Evolutionary conservation across 1,284 basidiomycete genomes (phyloP).

Genomic region (Leccinum pallidistipes): DNA sequence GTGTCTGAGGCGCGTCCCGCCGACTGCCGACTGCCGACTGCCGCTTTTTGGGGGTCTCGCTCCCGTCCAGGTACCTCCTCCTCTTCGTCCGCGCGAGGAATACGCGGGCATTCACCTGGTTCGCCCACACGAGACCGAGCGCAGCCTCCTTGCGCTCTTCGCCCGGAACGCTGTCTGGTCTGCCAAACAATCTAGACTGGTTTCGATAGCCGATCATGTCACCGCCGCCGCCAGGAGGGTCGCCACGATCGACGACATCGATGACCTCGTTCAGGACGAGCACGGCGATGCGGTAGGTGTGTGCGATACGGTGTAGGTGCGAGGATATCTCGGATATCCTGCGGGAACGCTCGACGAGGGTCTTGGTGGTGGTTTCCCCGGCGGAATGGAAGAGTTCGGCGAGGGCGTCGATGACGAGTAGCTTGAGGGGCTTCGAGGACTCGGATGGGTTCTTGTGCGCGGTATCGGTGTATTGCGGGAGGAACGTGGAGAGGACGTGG

Average conservation of each 20-base stretch:
- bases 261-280: constrained; percentile 86
- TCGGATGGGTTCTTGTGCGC: constrained; percentile 28
- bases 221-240: constrained; percentile 12
- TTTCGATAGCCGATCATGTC: constrained; percentile 53
- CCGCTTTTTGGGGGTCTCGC: constrained; percentile 23
- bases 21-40: constrained; percentile 1
- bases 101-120: constrained; percentile 81
- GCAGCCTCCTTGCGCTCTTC: constrained; percentile 74
- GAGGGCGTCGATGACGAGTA: constrained; percentile 81
- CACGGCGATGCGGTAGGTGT: constrained; percentile 64
- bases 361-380: constrained; percentile 53
- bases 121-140: constrained; percentile 89
- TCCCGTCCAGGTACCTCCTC: constrained; percentile 52
- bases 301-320: constrained; percentile 68
- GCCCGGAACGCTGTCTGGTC: constrained; percentile 54
- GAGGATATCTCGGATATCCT: constrained; percentile 66
- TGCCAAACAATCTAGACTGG: constrained; percentile 77
- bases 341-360: constrained; percentile 69
- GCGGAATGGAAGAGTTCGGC: constrained; percentile 74
- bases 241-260: constrained; percentile 59
- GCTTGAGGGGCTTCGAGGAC: constrained; percentile 57
- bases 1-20: too few relatives aligned
- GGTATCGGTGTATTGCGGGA: constrained; percentile 59
- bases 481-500: constrained; percentile 59
- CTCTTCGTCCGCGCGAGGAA: constrained; percentile 79